Conservation (phyloP, 2,329 filamentous ascomycete genomes). For the Verticillium alfalfae region DNA sequence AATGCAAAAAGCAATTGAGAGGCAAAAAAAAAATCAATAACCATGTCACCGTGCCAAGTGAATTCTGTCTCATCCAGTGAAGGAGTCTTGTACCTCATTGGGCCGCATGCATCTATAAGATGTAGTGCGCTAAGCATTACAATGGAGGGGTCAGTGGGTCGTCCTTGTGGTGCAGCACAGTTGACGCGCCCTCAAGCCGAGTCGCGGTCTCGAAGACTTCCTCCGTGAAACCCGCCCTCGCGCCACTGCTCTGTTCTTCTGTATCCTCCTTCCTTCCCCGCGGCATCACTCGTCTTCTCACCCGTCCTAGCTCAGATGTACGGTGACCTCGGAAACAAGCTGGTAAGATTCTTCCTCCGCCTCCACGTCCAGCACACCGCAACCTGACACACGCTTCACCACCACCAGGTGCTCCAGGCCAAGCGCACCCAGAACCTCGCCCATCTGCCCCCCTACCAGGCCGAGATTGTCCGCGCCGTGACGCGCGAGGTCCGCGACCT, state of each 20-base stretch:
- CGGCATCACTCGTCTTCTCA: neutral
- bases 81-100: neutral
- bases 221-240: neutral
- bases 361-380: neutral
- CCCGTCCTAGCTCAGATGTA: slow-evolving; percentile 56
- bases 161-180: neutral
- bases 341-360: slow-evolving; percentile 45
- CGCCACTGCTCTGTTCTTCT: neutral
- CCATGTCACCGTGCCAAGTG: too few relatives aligned
- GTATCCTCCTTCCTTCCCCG: too few relatives aligned
- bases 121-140: neutral
- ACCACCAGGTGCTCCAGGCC: slow-evolving; percentile 77
- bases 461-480: slow-evolving; percentile 81
- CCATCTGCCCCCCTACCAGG: slow-evolving; percentile 85
- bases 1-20: slow-evolving; percentile 1
- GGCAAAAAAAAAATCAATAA: neutral
- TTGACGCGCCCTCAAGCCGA: slow-evolving; percentile 3
- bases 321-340: slow-evolving; percentile 79
- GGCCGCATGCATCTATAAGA: neutral
- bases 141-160: neutral
- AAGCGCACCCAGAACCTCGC: slow-evolving; percentile 86
- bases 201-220: neutral
- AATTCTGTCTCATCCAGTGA: too few relatives aligned
- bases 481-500: slow-evolving; percentile 90
- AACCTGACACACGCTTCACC: neutral